Percentiles rank a stretch among this genome's conserved stretches.
These are phyloP conservation scores for Salix dunnii DNA, from an alignment of 345 rosid genomes.

Conservation along the genomic window DNA sequence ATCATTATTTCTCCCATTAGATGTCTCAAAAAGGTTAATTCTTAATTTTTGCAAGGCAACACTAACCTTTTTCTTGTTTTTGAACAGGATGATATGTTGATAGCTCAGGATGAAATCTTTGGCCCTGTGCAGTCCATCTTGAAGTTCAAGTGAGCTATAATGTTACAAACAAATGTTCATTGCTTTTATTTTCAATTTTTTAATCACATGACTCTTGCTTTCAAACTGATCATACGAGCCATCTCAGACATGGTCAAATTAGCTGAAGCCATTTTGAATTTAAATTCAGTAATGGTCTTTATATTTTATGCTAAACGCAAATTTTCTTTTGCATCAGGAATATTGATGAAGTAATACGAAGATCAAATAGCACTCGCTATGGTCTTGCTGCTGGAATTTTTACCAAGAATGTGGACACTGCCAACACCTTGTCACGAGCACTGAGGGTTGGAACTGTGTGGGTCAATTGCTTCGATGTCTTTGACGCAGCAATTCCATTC, in stretches of 20 bases:
- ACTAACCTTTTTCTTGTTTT: background rate
- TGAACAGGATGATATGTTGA: conserved; percentile 81
- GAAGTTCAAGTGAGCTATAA: conserved; percentile 68
- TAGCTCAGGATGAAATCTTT: conserved; percentile 84
- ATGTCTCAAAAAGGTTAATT: background rate
- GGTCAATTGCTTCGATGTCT: conserved; percentile 72
- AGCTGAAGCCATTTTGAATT: background rate
- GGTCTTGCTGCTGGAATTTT: conserved; percentile 86
- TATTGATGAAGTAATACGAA: conserved; percentile 59
- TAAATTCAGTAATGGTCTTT: background rate
- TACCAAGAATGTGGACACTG: conserved; percentile 71
- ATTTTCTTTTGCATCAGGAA: conserved; percentile 40
- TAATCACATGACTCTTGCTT: background rate
- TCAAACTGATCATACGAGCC: background rate
- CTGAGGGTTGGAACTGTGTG: conserved; percentile 70
- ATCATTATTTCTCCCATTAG: background rate
- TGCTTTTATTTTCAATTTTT: no score
- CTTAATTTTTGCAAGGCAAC: background rate
- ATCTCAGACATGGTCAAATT: background rate
- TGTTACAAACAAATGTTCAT: background rate
- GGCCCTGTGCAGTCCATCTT: conserved; percentile 90
- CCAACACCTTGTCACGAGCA: conserved; percentile 65
- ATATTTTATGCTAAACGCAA: no score
- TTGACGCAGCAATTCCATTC: conserved; percentile 80
- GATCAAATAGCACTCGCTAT: conserved; percentile 57